phyloP scores from a whole-genome alignment of 345 rosid species.

The Boechera retrofracta region DNA sequence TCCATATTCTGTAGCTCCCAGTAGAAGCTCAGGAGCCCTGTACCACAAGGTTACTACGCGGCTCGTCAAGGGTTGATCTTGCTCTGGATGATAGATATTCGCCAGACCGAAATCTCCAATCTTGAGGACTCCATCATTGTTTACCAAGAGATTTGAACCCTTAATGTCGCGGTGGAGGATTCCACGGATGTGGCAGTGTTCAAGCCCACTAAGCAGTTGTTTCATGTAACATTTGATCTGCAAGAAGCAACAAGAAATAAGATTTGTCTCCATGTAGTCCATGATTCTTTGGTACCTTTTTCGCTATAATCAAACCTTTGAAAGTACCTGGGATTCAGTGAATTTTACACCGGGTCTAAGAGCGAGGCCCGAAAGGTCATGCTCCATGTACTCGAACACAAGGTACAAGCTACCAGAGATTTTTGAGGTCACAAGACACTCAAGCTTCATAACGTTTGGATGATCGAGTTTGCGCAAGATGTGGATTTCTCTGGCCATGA shows the following conservation, averaged over 20 bases:
- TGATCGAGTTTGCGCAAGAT: constrained; percentile 89
- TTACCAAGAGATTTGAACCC: constrained; percentile 92
- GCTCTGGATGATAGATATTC: constrained; percentile 72
- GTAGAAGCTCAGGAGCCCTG: constrained; percentile 97
- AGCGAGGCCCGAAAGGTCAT: constrained; percentile 93
- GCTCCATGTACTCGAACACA: constrained; percentile 94
- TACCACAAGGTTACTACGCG: constrained; percentile 98
- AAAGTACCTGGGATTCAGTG: constrained; percentile 49
- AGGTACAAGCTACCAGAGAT: constrained; percentile 96
- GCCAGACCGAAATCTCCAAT: constrained; percentile 98
- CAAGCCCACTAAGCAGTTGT: constrained; percentile 91
- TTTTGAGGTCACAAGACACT: constrained; percentile 92
- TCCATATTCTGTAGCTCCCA: constrained; percentile 92
- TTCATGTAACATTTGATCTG: constrained; percentile 94
- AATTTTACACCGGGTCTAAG: constrained; percentile 84
- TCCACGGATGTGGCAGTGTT: constrained; percentile 86
- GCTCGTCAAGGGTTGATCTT: constrained; percentile 89
- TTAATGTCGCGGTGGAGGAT: constrained; percentile 98
- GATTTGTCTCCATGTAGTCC: constrained; percentile 7
- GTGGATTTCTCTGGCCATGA: constrained; percentile 96
- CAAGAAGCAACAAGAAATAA: constrained; percentile 23
- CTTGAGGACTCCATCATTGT: constrained; percentile 81
- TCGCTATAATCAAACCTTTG: background rate
- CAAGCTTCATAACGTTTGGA: constrained; percentile 87
- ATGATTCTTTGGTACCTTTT: background rate